These are phyloP conservation scores for Xylaria sp. DNA, from an alignment of 2,329 filamentous ascomycete genomes.

Conservation along the genomic window DNA sequence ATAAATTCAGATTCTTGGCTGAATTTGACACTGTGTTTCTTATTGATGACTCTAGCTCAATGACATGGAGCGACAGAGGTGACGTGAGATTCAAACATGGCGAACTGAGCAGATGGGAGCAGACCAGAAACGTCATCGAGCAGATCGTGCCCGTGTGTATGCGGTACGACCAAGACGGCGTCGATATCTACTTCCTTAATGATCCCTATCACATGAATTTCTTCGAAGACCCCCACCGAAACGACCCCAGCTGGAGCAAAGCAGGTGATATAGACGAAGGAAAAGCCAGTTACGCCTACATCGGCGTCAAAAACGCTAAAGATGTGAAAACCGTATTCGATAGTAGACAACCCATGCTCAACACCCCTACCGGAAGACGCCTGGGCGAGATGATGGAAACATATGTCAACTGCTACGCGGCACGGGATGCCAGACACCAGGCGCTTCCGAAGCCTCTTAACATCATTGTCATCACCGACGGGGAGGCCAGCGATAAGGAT, in stretches of 20 bases:
- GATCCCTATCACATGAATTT: constrained; percentile 56
- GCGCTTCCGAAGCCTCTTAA: constrained; percentile 78
- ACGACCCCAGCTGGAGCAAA: constrained; percentile 21
- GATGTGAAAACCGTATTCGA: constrained; percentile 76
- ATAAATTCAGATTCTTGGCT: constrained; percentile 70
- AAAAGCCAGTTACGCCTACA: constrained; percentile 65
- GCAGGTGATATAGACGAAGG: constrained; percentile 31
- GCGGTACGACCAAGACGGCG: constrained; percentile 79
- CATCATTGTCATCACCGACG: constrained; percentile 93
- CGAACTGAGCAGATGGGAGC: constrained; percentile 67
- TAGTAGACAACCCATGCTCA: constrained; percentile 69
- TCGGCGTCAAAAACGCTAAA: constrained; percentile 67
- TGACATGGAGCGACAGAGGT: constrained; percentile 69
- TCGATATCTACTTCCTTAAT: constrained; percentile 94
- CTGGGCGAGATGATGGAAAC: constrained; percentile 77
- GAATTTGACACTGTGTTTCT: constrained; percentile 89
- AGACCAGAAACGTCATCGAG: constrained; percentile 75
- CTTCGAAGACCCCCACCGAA: constrained; percentile 44
- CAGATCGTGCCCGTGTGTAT: constrained; percentile 86
- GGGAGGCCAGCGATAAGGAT: constrained; percentile 81
- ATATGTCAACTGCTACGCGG: constrained; percentile 70
- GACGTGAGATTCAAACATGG: background rate
- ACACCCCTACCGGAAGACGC: constrained; percentile 79
- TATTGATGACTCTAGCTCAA: constrained; percentile 91
- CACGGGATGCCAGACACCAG: constrained; percentile 49